Base-by-base conservation (phyloP, 345 rosid species). In the Brassica napus region DNA sequence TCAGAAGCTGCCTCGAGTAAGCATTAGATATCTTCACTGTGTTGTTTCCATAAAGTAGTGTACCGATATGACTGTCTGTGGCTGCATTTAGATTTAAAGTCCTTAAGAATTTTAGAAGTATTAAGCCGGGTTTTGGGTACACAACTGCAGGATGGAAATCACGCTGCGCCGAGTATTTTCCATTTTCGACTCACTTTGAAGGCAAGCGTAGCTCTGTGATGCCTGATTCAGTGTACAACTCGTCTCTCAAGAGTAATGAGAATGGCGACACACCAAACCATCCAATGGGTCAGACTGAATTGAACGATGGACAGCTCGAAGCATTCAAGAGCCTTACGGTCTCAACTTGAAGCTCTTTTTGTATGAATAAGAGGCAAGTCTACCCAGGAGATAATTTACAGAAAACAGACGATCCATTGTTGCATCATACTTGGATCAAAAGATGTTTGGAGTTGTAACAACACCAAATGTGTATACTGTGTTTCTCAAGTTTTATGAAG, bases 1-100 rank as follows among this genome's bases (percentile, higher is more conserved):
- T 79, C 84, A 39, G 96, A 90, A 76, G 92, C 97, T 72, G 93
- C 97, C 62, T 74, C 72, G 62, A 91, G 98, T 94, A 89, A 92
- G 97, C 83, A 57, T 66, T 42, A 65, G 21, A 63, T 62, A 61
- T 49, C 74, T 15, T 49, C 16, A 68, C 55, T 73, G 10, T 73
- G 32, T 42, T 71, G 75, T 77, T 52, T 52, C 28, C 65, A 24
- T 62, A 9, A 9, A 58, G 6, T 5, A 68, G 18, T 59, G 14
- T 44, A 35, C 15, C 58, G 14, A 8, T 71, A 63, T 71, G 21
- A 15, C 76, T 69, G 8, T 61, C 8, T 32, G 55, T 5, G 18
- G 16, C 49, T 78, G 47, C 49, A 8, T 64, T 71, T 63, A 11
- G 23, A 62, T 70, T 52, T 34, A 76, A 60, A 49, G 63, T 44